These are phyloP conservation scores for Dothideomycetes sp. DNA, from an alignment of 2,329 filamentous ascomycete species.

Conservation along the genomic window DNA sequence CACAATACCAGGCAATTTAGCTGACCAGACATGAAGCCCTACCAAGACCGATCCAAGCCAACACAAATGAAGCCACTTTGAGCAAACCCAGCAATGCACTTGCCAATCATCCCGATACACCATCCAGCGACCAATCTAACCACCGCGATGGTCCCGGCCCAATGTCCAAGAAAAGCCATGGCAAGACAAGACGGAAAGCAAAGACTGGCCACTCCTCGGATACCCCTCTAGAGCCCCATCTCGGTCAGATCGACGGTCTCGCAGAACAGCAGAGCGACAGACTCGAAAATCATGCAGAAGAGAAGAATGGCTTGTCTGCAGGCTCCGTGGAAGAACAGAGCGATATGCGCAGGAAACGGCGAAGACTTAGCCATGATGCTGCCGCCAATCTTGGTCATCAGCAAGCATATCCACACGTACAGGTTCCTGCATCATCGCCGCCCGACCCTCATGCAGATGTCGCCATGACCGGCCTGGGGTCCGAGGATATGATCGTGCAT, in stretches of 20 bases:
- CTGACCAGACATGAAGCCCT: no score
- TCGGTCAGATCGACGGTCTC: not conserved
- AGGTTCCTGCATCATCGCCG: not conserved
- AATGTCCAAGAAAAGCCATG: no score
- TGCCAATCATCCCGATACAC: no score
- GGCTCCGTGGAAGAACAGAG: not conserved
- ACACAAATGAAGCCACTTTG: not conserved
- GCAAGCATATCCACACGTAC: no score
- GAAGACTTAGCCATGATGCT: constrained; percentile 3
- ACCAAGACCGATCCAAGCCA: not conserved
- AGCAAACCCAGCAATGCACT: no score
- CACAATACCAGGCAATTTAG: no score
- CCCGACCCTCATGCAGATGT: not conserved
- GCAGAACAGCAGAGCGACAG: not conserved
- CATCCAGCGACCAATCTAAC: no score
- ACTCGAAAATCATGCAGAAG: no score
- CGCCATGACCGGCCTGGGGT: not conserved
- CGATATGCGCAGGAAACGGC: constrained; percentile 1
- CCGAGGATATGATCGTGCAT: constrained; percentile 5
- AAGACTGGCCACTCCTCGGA: no score
- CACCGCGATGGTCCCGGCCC: no score
- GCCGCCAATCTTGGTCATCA: not conserved
- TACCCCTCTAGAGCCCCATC: no score
- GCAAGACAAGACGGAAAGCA: not conserved
- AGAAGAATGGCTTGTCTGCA: no score